These are phyloP conservation scores for Andrographis paniculata DNA, from an alignment of 305 asterid genomes.

Conservation along the genomic window DNA sequence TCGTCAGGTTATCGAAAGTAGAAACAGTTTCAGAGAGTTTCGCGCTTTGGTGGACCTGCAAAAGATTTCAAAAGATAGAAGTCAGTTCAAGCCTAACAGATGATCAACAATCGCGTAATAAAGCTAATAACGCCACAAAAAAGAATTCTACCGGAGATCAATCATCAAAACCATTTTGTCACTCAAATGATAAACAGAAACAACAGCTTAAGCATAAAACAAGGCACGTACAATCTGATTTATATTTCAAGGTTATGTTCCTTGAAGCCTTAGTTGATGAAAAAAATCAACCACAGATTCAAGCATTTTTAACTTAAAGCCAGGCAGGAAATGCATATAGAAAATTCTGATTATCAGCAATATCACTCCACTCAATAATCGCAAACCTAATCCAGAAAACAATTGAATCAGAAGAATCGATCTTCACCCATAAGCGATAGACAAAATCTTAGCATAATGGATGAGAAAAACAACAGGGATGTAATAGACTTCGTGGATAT, in stretches of 20 bases:
- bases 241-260: too few relatives aligned
- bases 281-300: too few relatives aligned
- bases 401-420: conserved; percentile 9
- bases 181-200: too few relatives aligned
- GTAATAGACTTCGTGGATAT: conserved; percentile 19
- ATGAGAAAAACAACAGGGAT: not conserved
- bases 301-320: too few relatives aligned
- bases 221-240: too few relatives aligned
- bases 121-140: not conserved
- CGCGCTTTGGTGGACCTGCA: conserved; percentile 15
- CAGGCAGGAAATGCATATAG: not conserved
- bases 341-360: conserved; percentile 1
- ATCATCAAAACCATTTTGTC: too few relatives aligned
- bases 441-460: not conserved
- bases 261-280: too few relatives aligned
- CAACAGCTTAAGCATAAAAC: too few relatives aligned
- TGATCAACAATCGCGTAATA: not conserved
- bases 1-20: not conserved
- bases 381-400: conserved; percentile 5
- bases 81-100: conserved; percentile 10
- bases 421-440: not conserved
- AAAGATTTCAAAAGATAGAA: conserved; percentile 8
- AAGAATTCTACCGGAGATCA: too few relatives aligned
- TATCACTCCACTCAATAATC: not conserved
- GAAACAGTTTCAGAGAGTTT: conserved; percentile 13